phyloP scores from a whole-genome alignment of 768 basidiomycete species.

The Cystofilobasidium capitatum region DNA sequence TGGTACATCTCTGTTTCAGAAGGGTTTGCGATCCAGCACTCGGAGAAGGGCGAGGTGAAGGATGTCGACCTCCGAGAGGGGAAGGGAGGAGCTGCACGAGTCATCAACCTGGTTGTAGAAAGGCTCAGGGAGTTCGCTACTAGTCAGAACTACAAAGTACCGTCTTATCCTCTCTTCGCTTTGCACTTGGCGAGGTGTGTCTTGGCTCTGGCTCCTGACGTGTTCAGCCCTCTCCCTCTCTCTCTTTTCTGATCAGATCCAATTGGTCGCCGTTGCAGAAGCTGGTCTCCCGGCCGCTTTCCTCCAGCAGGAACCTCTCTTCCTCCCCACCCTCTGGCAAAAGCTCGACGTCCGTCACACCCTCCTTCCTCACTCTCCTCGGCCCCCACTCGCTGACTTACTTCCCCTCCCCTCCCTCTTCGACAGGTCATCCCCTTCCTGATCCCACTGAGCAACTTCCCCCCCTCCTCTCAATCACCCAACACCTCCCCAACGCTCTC shows the following conservation, averaged over 20 bases:
- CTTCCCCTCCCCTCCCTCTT: conserved; percentile 61
- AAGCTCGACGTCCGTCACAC: conserved; percentile 49
- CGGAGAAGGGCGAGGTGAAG: conserved; percentile 7
- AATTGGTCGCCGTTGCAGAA: conserved; percentile 77
- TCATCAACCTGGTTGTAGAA: not conserved
- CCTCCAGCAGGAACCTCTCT: conserved; percentile 54
- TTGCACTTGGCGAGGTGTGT: not conserved
- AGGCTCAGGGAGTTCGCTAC: conserved; percentile 7
- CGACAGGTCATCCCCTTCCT: conserved; percentile 13
- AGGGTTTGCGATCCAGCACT: conserved; percentile 5
- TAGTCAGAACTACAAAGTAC: conserved; percentile 12
- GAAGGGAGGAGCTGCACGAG: not conserved
- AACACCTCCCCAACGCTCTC: not conserved
- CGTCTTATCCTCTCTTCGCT: not conserved
- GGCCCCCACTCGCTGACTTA: conserved; percentile 44
- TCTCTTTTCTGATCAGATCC: conserved; percentile 38
- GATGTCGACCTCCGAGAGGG: conserved; percentile 8
- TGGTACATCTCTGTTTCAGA: not conserved
- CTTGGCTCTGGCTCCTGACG: not conserved
- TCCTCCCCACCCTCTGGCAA: conserved; percentile 77
- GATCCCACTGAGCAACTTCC: conserved; percentile 9
- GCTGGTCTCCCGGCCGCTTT: conserved; percentile 65
- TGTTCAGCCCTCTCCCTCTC: too few species aligned
- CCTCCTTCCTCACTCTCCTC: conserved; percentile 50
- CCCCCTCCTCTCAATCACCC: not conserved